Conservation (phyloP, 441 rosid genomes). For the Pelargonium citronellum region DNA sequence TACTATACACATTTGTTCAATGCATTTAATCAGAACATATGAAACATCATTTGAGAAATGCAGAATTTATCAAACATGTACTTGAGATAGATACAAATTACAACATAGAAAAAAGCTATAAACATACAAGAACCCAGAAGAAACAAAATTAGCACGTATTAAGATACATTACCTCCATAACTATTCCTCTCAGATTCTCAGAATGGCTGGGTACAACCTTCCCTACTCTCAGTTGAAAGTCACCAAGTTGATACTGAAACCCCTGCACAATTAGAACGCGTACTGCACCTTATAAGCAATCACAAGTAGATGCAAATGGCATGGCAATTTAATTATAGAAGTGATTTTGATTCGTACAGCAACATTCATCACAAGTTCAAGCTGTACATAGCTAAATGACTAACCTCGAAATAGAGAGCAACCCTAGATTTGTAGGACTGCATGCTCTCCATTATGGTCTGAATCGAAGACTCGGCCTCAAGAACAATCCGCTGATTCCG, state of each 20-base stretch:
- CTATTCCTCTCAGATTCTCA: conserved; percentile 77
- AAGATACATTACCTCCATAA: conserved; percentile 67
- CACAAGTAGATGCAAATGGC: no score
- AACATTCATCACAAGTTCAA: not conserved
- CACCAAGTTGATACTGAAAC: conserved; percentile 79
- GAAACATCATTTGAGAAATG: no score
- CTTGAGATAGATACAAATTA: no score
- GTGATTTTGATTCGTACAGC: not conserved
- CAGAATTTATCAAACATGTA: no score
- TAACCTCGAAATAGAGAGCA: conserved; percentile 67
- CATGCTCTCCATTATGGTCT: conserved; percentile 79
- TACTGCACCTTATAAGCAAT: not conserved
- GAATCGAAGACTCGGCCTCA: conserved; percentile 81
- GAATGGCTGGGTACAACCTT: conserved; percentile 71
- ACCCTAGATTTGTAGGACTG: conserved; percentile 27
- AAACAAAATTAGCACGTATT: no score
- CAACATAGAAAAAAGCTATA: no score
- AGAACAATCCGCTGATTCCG: conserved; percentile 59
- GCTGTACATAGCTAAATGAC: not conserved
- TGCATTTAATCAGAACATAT: no score
- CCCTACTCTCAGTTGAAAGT: conserved; percentile 77
- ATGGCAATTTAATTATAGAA: no score
- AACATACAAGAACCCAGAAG: no score
- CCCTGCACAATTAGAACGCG: conserved; percentile 39
- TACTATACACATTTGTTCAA: no score